Evolutionary conservation across 805 yeast genomes (phyloP), one percentile per base, ranked within the genome.

Genomic region (Komagataella phaffii): DNA sequence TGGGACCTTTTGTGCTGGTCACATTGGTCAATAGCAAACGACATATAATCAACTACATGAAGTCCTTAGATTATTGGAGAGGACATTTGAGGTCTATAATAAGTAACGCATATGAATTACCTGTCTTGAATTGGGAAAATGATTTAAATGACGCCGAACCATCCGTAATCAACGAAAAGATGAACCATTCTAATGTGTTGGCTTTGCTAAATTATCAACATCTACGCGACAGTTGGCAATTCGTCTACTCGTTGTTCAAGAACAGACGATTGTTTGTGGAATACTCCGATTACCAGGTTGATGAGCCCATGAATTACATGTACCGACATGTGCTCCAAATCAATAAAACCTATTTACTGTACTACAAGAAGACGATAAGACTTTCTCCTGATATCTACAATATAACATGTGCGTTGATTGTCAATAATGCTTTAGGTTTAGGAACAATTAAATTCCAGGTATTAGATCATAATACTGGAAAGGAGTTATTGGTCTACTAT

Each of bases 381-480:
- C 59, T 78, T 18, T 62, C 77, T 1, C 74, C 77, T 0, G 83
- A 79, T 3, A 58, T 60, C 12, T 78, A 78, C 59, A 77, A 77
- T 55, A 59, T 77, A 24, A 71, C 77, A 47, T 70, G 77, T 50
- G 83, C 80, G 0, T 59, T 78, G 23, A 74, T 77, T 6, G 64
- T 78, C n/a, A 75, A 76, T 50, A 73, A 74, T 53, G 78, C 77
- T 1, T 65, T 69, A 50, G 85, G 85, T 0, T 61, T 81, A 24
- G 84, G 83, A 2, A 79, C 83, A 14, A 76, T 81, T 17, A 72
- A 73, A 56, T 80, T 80, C 56, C 76, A 72, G 56, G 66, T 80
- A 6, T 67, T 67, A 52, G 53, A 63, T 36, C 59, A 63, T 23
- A 60, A 60, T 1, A 55, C 61, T 2, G 64, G 64, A 7, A 57